Percentiles rank a stretch among this genome's conserved stretches.
These are phyloP conservation scores for Apocynum venetum DNA, from an alignment of 257 asterid species.

Conservation along the genomic window DNA sequence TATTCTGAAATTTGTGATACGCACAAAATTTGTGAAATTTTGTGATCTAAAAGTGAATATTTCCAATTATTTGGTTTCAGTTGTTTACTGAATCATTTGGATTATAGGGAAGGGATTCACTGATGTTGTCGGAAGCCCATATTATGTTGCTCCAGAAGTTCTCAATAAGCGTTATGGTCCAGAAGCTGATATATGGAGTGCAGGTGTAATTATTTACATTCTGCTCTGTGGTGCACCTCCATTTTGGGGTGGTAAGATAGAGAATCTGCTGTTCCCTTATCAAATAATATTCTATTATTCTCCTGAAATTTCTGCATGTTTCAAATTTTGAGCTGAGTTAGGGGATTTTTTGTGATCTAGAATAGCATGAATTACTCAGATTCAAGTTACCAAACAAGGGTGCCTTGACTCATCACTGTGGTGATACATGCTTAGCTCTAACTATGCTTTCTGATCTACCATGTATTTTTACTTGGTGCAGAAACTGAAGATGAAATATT, in stretches of 20 bases:
- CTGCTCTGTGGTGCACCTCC: conserved; percentile 30
- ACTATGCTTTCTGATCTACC: background rate
- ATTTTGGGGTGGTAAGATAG: conserved; percentile 25
- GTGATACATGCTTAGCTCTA: background rate
- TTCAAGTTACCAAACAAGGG: background rate
- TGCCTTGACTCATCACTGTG: background rate
- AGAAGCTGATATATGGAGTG: conserved; percentile 33
- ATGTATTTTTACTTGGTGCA: conserved; percentile 11
- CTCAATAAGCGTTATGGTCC: conserved; percentile 24
- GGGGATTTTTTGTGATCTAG: background rate
- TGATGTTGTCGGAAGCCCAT: conserved; percentile 41
- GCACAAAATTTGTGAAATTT: no score
- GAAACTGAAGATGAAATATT: conserved; percentile 24
- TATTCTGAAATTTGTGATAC: no score
- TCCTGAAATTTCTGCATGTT: background rate
- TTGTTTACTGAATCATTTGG: conserved; percentile 1
- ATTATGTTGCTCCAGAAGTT: conserved; percentile 34
- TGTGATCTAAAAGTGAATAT: background rate
- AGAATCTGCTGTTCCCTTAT: background rate
- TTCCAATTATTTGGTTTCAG: background rate
- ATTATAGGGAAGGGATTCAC: conserved; percentile 45
- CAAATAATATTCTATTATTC: background rate
- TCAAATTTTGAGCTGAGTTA: background rate
- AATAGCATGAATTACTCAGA: background rate
- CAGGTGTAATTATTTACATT: conserved; percentile 32